These are phyloP conservation scores for Triangularia verruculosa DNA, from an alignment of 2,329 filamentous ascomycete species.

Conservation along the genomic window DNA sequence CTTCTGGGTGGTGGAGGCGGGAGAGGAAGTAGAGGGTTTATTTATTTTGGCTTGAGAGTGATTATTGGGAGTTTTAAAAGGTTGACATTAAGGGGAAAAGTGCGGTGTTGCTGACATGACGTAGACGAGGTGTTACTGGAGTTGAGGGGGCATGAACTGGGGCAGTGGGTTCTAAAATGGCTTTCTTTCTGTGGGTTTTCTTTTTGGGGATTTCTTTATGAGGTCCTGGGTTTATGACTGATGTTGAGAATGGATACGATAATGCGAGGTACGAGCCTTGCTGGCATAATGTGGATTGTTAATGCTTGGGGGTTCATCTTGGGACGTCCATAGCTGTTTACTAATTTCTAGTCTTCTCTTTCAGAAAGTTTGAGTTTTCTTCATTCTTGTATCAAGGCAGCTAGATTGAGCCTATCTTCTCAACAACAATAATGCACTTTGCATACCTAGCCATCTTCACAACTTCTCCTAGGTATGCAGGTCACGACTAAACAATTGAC, in stretches of 20 bases:
- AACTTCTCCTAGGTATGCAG: too few relatives aligned
- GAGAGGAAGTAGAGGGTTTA: background rate
- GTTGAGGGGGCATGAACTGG: background rate
- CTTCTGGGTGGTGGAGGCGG: constrained; percentile 7
- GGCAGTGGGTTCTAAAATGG: background rate
- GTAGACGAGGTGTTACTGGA: background rate
- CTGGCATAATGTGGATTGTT: background rate
- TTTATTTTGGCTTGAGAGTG: background rate
- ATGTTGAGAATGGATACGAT: background rate
- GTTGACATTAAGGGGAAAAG: background rate
- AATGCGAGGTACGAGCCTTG: background rate
- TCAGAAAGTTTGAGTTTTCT: background rate
- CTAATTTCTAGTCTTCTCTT: background rate
- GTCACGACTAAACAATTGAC: too few relatives aligned
- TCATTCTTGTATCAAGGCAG: background rate
- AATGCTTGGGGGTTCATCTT: background rate
- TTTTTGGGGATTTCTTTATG: background rate
- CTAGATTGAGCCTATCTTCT: background rate
- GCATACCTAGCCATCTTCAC: too few relatives aligned
- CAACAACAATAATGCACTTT: too few relatives aligned
- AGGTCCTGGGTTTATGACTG: background rate
- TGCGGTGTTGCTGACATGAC: background rate
- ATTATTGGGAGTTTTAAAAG: background rate
- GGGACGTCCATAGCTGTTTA: background rate
- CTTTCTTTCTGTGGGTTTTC: background rate